Conservation (phyloP, 2,329 filamentous ascomycete species). For the Aspergillus sp. region DNA sequence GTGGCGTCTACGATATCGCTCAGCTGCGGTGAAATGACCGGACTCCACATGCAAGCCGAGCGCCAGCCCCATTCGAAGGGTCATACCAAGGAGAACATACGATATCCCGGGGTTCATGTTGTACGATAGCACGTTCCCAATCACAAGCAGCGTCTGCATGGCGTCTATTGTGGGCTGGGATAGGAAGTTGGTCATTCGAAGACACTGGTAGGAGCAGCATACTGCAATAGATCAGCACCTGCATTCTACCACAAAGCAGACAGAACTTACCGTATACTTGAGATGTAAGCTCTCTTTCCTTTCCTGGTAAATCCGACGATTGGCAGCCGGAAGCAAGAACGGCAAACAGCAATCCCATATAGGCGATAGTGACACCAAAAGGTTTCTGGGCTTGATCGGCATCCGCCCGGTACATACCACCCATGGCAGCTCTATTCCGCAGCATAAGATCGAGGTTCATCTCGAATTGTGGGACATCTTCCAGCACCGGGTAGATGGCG, state of each 20-base stretch:
- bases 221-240: slow-evolving; percentile 45
- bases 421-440: slow-evolving; percentile 51
- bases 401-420: slow-evolving; percentile 44
- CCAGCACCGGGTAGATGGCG: slow-evolving; percentile 63
- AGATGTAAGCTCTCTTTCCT: slow-evolving; percentile 63
- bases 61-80: slow-evolving; percentile 61
- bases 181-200: slow-evolving; percentile 65
- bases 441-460: slow-evolving; percentile 57
- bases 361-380: slow-evolving; percentile 60
- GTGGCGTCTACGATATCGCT: slow-evolving; percentile 49
- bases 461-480: slow-evolving; percentile 58
- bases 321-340: slow-evolving; percentile 65
- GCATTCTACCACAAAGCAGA: background rate
- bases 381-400: slow-evolving; percentile 56
- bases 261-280: slow-evolving; percentile 59
- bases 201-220: slow-evolving; percentile 66
- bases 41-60: slow-evolving; percentile 63
- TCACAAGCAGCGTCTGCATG: slow-evolving; percentile 63
- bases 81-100: slow-evolving; percentile 62
- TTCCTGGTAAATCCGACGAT: slow-evolving; percentile 59
- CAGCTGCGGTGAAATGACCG: slow-evolving; percentile 53
- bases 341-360: slow-evolving; percentile 62
- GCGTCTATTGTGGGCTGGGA: slow-evolving; percentile 63
- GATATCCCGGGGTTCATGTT: slow-evolving; percentile 67
- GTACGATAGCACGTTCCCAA: slow-evolving; percentile 63